Evolutionary conservation across 2,329 filamentous ascomycete genomes (phyloP), one percentile per base, ranked within the genome.

Genomic region (Xylariales sp.): DNA sequence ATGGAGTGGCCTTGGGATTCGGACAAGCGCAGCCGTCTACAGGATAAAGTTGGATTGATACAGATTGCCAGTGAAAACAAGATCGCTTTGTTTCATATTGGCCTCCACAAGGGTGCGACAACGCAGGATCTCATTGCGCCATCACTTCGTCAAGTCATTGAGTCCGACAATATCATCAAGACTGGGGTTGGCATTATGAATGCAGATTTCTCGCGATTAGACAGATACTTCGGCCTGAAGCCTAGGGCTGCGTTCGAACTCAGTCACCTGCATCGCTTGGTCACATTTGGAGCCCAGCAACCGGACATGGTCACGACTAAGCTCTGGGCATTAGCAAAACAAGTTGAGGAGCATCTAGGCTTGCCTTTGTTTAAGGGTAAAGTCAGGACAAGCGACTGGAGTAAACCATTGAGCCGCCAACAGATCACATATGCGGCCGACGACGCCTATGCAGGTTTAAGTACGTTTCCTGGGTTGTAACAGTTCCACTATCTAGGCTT

Each of bases 401-500:
- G 47, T 20, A 22, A 14, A 14, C 48, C 50, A 0, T 35, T 56
- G 3, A 42, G 36, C 14, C 15, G 19, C 1, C 33, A 38, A 1
- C 53, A 56, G 40, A 48, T 36, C 7, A 24, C 35, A 4, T 54
- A 57, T 29, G 55, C 53, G 9, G 53, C 51, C 11, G 40, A 47
- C 19, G 55, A 57, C 22, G 51, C 48, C 1, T 57, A 57, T 18
- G 52, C 49, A n/a, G 38, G 47, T n/a, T 54, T 46, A 31, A 57
- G n/a, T n/a, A n/a, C n/a, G n/a, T n/a, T n/a, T n/a, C n/a, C n/a
- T n/a, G n/a, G n/a, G n/a, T n/a, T n/a, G n/a, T n/a, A n/a, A n/a
- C n/a, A n/a, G n/a, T n/a, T n/a, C n/a, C n/a, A n/a, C n/a, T n/a
- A n/a, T n/a, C n/a, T n/a, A n/a, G n/a, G n/a, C n/a, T n/a, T n/a